Evolutionary conservation across 2,329 filamentous ascomycete species (phyloP).

Genomic region (Beauveria caledonica): DNA sequence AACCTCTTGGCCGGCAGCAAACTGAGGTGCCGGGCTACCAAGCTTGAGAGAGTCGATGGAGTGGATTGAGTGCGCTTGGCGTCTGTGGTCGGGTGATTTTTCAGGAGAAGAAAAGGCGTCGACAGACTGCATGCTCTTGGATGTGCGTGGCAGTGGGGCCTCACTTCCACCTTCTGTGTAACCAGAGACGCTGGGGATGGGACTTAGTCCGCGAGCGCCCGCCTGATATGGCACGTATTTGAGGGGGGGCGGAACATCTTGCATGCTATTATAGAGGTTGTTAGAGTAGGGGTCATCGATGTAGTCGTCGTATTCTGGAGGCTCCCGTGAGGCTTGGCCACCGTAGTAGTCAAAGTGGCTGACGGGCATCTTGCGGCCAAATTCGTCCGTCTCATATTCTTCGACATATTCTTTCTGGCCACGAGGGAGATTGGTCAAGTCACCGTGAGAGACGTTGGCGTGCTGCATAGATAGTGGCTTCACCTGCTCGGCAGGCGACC

Average conservation of each 20-base stretch:
- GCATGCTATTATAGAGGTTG: constrained; percentile 47
- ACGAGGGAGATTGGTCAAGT: constrained; percentile 46
- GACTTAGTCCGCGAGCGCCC: constrained; percentile 67
- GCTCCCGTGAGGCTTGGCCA: constrained; percentile 17
- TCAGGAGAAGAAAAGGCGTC: constrained; percentile 56
- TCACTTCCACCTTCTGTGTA: constrained; percentile 65
- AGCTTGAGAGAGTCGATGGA: constrained; percentile 24
- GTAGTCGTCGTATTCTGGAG: constrained; percentile 28
- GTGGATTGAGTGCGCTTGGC: constrained; percentile 26
- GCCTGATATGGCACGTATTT: constrained; percentile 62
- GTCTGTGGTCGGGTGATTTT: constrained; percentile 36
- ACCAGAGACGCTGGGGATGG: constrained; percentile 86
- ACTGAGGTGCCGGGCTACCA: constrained; percentile 37
- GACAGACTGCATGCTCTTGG: constrained; percentile 39
- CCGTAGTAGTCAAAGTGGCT: constrained; percentile 33
- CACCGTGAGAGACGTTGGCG: constrained; percentile 52
- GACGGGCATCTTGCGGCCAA: constrained; percentile 32
- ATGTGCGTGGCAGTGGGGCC: constrained; percentile 47
- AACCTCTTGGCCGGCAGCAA: constrained; percentile 61
- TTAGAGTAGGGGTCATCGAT: constrained; percentile 33
- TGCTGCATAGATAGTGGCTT: constrained; percentile 62
- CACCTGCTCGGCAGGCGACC: constrained; percentile 44
- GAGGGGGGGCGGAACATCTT: constrained; percentile 55
- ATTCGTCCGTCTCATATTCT: constrained; percentile 41
- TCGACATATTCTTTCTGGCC: constrained; percentile 35